These are phyloP conservation scores for Bryoglossum gracile DNA, from an alignment of 495 filamentous ascomycete genomes.

Conservation along the genomic window DNA sequence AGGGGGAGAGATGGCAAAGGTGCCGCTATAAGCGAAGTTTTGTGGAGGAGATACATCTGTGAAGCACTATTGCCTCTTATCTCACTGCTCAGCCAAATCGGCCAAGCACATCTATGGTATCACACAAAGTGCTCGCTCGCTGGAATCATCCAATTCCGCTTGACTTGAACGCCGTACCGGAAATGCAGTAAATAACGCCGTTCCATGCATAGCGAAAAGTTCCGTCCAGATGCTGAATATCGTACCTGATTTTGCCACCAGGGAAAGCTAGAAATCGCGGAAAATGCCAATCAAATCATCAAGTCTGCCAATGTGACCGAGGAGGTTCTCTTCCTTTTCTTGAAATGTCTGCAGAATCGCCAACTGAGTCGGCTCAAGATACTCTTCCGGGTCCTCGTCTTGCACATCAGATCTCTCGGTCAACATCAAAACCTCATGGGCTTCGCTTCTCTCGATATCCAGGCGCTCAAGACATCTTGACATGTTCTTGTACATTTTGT, in stretches of 20 bases:
- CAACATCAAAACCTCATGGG: slow-evolving; percentile 62
- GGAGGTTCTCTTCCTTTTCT: slow-evolving; percentile 63
- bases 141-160: background rate
- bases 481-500: slow-evolving; percentile 84
- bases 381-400: slow-evolving; percentile 64
- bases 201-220: no score
- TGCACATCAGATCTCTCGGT: slow-evolving; percentile 75
- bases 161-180: background rate
- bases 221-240: slow-evolving; percentile 10
- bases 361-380: slow-evolving; percentile 60
- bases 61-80: no score
- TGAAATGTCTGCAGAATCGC: slow-evolving; percentile 60
- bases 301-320: slow-evolving; percentile 67
- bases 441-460: slow-evolving; percentile 58
- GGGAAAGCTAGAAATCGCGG: slow-evolving; percentile 51
- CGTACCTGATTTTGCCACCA: background rate
- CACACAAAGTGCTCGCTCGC: slow-evolving; percentile 1
- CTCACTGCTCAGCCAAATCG: background rate
- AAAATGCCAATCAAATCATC: slow-evolving; percentile 81
- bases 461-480: slow-evolving; percentile 72
- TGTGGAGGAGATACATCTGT: no score
- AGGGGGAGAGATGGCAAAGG: no score
- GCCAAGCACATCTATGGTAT: slow-evolving; percentile 9
- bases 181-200: slow-evolving; percentile 10
- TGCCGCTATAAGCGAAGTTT: no score